Evolutionary conservation across 305 asterid species (phyloP).

Genomic region (Plantago coronopus): DNA sequence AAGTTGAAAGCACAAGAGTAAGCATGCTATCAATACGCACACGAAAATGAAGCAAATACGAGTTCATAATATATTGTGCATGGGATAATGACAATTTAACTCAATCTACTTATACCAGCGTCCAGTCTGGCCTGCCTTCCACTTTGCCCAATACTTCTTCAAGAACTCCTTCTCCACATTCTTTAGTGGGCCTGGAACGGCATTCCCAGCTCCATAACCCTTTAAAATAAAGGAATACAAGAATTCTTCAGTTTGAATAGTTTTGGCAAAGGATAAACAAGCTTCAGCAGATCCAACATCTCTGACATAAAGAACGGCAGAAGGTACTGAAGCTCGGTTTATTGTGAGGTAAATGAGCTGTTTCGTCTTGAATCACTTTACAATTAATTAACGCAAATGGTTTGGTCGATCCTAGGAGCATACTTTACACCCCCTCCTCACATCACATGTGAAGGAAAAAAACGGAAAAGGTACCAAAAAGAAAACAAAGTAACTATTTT

Average conservation of each 20-base stretch:
- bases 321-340: not conserved
- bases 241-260: conserved; percentile 11
- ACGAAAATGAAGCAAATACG: conserved; percentile 1
- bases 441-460: too few relatives aligned
- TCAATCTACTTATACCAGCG: conserved; percentile 57
- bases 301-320: not conserved
- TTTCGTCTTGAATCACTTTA: too few relatives aligned
- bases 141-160: conserved; percentile 90
- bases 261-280: conserved; percentile 18
- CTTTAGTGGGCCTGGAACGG: conserved; percentile 81
- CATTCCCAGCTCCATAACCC: conserved; percentile 97
- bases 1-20: conserved; percentile 22
- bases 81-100: not conserved
- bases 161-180: conserved; percentile 89
- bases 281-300: not conserved
- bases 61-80: conserved; percentile 10
- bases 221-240: conserved; percentile 32
- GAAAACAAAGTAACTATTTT: too few relatives aligned
- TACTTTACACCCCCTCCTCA: too few relatives aligned
- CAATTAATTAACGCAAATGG: too few relatives aligned
- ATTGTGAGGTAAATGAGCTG: too few relatives aligned
- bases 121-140: conserved; percentile 88
- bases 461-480: too few relatives aligned
- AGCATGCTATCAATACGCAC: conserved; percentile 20
- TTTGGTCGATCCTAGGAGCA: too few relatives aligned